phyloP scores from a whole-genome alignment of 148 eudicot species.

The Polygonum aviculare region DNA sequence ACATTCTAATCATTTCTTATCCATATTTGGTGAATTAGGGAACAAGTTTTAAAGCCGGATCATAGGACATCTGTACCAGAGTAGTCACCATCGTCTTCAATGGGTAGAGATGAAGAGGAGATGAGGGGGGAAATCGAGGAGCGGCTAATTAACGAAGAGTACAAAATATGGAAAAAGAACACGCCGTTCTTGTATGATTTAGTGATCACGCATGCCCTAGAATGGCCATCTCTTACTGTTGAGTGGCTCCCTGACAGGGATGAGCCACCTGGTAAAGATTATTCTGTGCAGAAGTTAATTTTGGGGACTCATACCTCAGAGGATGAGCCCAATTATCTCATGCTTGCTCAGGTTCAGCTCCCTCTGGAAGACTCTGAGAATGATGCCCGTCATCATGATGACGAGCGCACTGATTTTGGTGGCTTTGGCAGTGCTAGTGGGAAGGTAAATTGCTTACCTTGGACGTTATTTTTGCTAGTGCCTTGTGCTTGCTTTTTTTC shows the following conservation, averaged over 20 bases:
- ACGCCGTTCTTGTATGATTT: conserved; percentile 78
- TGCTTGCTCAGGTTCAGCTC: conserved; percentile 86
- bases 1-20: neutral
- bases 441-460: conserved; percentile 35
- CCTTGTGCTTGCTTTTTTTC: neutral
- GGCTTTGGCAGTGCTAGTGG: conserved; percentile 74
- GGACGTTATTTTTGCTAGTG: neutral
- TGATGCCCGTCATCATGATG: conserved; percentile 64
- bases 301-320: conserved; percentile 84
- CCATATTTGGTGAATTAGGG: neutral
- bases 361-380: conserved; percentile 76
- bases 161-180: conserved; percentile 91
- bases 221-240: conserved; percentile 94
- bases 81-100: conserved; percentile 12
- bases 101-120: conserved; percentile 83
- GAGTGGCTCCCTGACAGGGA: conserved; percentile 79
- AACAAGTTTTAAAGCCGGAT: neutral
- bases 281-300: conserved; percentile 81
- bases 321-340: conserved; percentile 75
- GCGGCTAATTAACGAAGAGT: conserved; percentile 74
- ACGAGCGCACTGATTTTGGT: conserved; percentile 55
- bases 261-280: conserved; percentile 87
- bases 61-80: neutral
- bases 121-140: conserved; percentile 77
- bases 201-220: conserved; percentile 74